Conservation (phyloP, 208 protist genomes). For the Acanthamoeba castellanii region DNA sequence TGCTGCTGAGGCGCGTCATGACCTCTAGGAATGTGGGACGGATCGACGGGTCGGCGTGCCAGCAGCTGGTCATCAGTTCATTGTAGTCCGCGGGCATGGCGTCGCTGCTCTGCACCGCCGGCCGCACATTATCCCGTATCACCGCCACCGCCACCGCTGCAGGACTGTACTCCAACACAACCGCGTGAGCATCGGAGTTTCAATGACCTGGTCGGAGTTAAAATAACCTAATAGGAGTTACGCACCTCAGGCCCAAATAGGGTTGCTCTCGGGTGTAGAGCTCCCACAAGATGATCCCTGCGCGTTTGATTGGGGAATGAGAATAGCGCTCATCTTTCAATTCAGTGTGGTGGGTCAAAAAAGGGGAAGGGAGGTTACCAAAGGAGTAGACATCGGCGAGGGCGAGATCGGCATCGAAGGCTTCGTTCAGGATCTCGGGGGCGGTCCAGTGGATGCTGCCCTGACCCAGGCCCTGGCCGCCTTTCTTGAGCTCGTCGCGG, state of each 20-base stretch:
- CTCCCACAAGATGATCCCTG: neutral
- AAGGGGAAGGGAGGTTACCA: neutral
- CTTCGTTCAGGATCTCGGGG: too few species aligned
- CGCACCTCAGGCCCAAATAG: too few species aligned
- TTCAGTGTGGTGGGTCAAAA: too few species aligned
- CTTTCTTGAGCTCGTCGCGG: too few species aligned
- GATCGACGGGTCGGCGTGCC: constrained; percentile 26
- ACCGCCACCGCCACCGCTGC: constrained; percentile 37
- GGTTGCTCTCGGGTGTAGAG: too few species aligned
- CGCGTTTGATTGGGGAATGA: neutral
- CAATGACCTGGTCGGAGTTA: too few species aligned
- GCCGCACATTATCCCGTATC: constrained; percentile 24
- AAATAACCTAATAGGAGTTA: too few species aligned
- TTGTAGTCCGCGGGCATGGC: neutral
- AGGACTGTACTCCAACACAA: neutral
- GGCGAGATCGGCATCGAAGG: too few species aligned
- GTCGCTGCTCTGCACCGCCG: neutral
- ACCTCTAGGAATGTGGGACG: constrained; percentile 24
- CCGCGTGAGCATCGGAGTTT: too few species aligned
- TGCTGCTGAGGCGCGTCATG: constrained; percentile 55
- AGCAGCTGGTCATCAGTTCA: constrained; percentile 35
- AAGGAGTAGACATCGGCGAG: too few species aligned
- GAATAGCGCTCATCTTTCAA: too few species aligned
- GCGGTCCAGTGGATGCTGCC: too few species aligned
- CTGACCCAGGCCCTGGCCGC: neutral